Conservation (phyloP, 768 basidiomycete species). For the Cyclocybe cylindracea region DNA sequence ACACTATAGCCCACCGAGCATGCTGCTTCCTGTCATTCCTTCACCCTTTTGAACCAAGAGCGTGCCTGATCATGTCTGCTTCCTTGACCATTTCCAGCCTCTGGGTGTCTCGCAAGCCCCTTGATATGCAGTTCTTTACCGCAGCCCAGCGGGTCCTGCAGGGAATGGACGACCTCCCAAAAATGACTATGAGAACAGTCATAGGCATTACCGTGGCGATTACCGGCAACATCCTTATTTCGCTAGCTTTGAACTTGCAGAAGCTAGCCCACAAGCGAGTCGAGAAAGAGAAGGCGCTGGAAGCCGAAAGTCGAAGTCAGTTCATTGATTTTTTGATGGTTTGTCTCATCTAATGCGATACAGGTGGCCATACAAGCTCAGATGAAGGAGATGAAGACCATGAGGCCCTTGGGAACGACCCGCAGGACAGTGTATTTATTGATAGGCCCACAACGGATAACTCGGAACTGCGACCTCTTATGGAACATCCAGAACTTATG, state of each 20-base stretch:
- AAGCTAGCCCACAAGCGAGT: slow-evolving; percentile 86
- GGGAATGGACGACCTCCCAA: slow-evolving; percentile 45
- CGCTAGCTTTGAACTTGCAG: slow-evolving; percentile 88
- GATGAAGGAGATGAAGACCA: slow-evolving; percentile 29
- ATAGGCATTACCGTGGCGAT: slow-evolving; percentile 86
- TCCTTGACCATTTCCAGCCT: no score
- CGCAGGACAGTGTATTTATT: slow-evolving; percentile 15
- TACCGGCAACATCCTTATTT: slow-evolving; percentile 85
- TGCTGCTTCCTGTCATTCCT: not conserved
- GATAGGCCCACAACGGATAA: slow-evolving; percentile 7
- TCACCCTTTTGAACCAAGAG: no score
- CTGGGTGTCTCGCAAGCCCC: no score
- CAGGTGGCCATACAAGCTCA: slow-evolving; percentile 15
- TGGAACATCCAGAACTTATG: slow-evolving; percentile 12
- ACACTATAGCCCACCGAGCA: not conserved
- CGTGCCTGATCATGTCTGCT: no score
- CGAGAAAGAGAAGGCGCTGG: slow-evolving; percentile 33
- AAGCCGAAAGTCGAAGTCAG: slow-evolving; percentile 9
- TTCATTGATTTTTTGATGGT: slow-evolving; percentile 3
- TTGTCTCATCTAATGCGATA: not conserved
- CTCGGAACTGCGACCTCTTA: slow-evolving; percentile 21
- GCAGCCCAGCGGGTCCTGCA: not conserved
- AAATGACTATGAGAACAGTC: slow-evolving; percentile 53
- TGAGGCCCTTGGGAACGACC: not conserved
- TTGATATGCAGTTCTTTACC: no score